A percentile compares a stretch with the other conserved stretches of the same genome.
Conservation (phyloP, 108 stramenopile species). For the Ochromonas danica region DNA sequence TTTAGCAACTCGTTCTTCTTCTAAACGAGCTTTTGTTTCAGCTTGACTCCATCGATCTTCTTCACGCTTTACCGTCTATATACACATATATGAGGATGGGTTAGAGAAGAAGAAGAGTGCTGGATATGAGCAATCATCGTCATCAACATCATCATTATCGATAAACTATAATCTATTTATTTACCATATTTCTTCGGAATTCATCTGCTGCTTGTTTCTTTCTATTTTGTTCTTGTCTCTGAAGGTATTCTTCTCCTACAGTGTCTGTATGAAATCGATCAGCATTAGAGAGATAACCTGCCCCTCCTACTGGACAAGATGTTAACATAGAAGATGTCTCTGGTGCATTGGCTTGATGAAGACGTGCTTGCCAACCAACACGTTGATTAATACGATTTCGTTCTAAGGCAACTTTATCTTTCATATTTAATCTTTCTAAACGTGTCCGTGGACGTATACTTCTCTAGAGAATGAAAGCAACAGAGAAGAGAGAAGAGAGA, state of each 20-base stretch:
- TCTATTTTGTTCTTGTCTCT: conserved; percentile 5
- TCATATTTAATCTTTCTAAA: conserved; percentile 47
- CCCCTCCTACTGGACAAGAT: conserved; percentile 29
- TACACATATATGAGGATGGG: neutral
- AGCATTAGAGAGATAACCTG: conserved; percentile 43
- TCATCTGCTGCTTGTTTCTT: conserved; percentile 19
- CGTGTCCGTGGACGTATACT: conserved; percentile 46
- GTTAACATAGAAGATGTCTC: conserved; percentile 33
- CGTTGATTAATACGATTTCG: conserved; percentile 48
- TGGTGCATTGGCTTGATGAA: conserved; percentile 47
- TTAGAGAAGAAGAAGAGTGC: neutral
- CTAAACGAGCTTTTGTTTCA: neutral
- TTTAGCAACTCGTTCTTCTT: neutral
- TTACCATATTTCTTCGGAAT: conserved; percentile 11
- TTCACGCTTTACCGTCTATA: neutral
- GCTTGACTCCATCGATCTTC: neutral
- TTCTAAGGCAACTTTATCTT: conserved; percentile 63
- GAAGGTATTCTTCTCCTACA: conserved; percentile 41
- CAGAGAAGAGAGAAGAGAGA: too few species aligned
- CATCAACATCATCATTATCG: neutral
- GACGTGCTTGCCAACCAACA: conserved; percentile 31
- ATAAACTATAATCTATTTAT: neutral
- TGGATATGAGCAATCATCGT: neutral
- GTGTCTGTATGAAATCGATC: conserved; percentile 46
- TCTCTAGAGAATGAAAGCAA: conserved; percentile 17